Evolutionary conservation across 371 early-diverging fungal genomes (phyloP), one percentile per base, ranked within the genome.

Genomic region (Mucor racemosus): DNA sequence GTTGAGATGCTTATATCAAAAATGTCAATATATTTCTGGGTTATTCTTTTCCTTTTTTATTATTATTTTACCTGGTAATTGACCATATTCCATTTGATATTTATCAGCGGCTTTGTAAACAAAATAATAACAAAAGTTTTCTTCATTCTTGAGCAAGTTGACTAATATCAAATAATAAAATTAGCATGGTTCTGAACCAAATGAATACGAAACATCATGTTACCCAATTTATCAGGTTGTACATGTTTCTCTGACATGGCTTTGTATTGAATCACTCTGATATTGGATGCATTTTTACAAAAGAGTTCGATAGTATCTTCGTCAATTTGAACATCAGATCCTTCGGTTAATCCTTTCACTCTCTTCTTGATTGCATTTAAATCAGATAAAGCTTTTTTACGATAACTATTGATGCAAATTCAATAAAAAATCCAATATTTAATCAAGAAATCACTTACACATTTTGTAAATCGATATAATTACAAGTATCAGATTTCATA

Each of bases 401-500:
- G 92, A 78, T 94, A 96, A 1, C 62, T 61, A 38, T 26, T 26
- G 26, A 60, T n/a, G n/a, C 10, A 35, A 90, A 90, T 58, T 34
- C 57, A 4, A 21, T 56, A 36, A 65, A 36, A 4, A 31, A 36
- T 6, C 5, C 38, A 36, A 36, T 15, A 41, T 60, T 14, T n/a
- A 46, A 42, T 19, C 8, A 19, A 8, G 8, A 44, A 42, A 50
- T 17, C 11, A 66, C 86, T 54, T 88, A 92, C 90, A 95, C 78
- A 56, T 86, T 88, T 74, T 97, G 97, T 58, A 98, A 77, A 10
- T 72, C 71, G 10, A 97, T 89, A 72, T 92, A 98, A 44, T 90
- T 87, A 21, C 80, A 78, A 2, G 98, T 97, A 70, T 97, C 95
- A 0, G 99, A 85, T 74, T 97, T 96, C 98, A 98, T 97, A 77